These are phyloP conservation scores for Rhodotorula toruloides DNA, from an alignment of 768 basidiomycete genomes.

Conservation along the genomic window DNA sequence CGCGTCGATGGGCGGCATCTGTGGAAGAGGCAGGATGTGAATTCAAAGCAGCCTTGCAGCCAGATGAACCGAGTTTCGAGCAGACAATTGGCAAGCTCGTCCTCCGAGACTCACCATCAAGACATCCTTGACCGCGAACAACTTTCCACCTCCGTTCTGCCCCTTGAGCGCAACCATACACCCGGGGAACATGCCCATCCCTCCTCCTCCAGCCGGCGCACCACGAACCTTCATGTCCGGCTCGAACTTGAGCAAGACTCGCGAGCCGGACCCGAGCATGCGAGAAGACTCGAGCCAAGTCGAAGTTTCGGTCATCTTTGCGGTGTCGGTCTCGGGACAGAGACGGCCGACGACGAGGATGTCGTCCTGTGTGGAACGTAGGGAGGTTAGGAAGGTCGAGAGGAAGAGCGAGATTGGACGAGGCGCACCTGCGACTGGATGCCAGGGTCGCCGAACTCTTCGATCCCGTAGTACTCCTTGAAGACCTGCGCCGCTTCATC, in stretches of 20 bases:
- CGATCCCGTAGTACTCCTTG: constrained; percentile 57
- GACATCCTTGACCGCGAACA: constrained; percentile 77
- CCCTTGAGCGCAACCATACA: constrained; percentile 80
- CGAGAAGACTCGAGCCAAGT: constrained; percentile 80
- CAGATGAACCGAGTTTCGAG: too few relatives aligned
- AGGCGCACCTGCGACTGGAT: constrained; percentile 28
- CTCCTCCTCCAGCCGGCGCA: constrained; percentile 58
- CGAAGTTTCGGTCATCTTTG: constrained; percentile 59
- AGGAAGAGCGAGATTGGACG: not conserved
- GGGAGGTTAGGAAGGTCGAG: not conserved
- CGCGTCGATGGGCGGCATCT: constrained; percentile 62
- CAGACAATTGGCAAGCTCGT: too few relatives aligned
- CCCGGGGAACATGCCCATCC: constrained; percentile 78
- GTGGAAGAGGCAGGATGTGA: not conserved
- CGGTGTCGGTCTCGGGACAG: constrained; percentile 61
- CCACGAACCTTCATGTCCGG: constrained; percentile 63
- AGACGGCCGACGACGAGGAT: constrained; percentile 69
- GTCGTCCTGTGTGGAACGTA: constrained; percentile 49
- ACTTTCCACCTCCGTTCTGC: constrained; percentile 80
- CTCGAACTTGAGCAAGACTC: constrained; percentile 68
- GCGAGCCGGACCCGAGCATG: constrained; percentile 57
- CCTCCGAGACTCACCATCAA: constrained; percentile 58
- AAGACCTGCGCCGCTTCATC: constrained; percentile 76
- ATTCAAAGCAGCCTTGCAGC: not conserved
- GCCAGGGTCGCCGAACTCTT: constrained; percentile 73